Conservation (phyloP, 345 rosid genomes). For the Rhizophora apiculata region DNA sequence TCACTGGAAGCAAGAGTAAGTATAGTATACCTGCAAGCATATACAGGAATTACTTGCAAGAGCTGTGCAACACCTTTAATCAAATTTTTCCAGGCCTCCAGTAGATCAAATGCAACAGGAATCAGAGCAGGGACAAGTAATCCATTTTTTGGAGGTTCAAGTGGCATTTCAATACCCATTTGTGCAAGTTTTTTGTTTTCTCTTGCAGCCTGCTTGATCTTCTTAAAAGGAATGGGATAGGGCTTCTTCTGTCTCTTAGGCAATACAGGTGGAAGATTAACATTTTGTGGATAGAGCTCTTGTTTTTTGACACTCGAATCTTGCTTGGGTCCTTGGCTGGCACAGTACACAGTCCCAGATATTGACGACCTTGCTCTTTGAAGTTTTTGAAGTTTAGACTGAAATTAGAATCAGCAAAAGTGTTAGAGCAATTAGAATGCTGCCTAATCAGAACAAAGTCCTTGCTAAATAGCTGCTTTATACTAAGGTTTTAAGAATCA, state of each 20-base stretch:
- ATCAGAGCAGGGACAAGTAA: constrained; percentile 67
- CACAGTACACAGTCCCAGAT: constrained; percentile 39
- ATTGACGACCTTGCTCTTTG: constrained; percentile 21
- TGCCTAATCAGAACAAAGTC: neutral
- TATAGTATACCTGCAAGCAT: constrained; percentile 60
- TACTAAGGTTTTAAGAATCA: too few species aligned
- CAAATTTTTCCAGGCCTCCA: constrained; percentile 77
- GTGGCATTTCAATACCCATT: constrained; percentile 75
- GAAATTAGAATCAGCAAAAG: constrained; percentile 20
- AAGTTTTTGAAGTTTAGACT: constrained; percentile 32
- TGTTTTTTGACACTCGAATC: constrained; percentile 23
- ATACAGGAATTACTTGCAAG: constrained; percentile 63
- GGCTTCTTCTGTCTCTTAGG: constrained; percentile 88
- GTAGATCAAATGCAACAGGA: constrained; percentile 65
- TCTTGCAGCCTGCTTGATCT: constrained; percentile 60
- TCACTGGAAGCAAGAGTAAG: neutral
- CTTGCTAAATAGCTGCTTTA: too few species aligned
- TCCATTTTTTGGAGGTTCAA: constrained; percentile 81
- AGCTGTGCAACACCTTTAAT: constrained; percentile 79
- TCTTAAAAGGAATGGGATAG: constrained; percentile 63
- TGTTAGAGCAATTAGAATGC: neutral
- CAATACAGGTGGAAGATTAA: constrained; percentile 68
- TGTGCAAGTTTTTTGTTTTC: constrained; percentile 68
- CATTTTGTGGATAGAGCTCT: constrained; percentile 49
- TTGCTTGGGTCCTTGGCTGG: constrained; percentile 31